Conservation (phyloP, 805 yeast genomes). For the Saccharomycopsis sp. region DNA sequence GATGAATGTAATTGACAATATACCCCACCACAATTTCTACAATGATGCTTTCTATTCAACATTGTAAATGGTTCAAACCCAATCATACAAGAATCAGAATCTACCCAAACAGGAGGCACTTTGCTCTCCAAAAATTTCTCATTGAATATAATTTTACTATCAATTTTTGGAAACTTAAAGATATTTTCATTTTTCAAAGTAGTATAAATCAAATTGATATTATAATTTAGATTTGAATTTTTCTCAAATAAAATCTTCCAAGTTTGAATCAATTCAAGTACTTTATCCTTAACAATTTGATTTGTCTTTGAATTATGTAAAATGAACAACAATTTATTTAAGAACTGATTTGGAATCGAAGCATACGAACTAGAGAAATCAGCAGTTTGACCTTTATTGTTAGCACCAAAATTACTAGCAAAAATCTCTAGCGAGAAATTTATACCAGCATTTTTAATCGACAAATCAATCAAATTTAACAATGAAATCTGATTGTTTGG, state of each 20-base stretch:
- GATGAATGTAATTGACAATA: conserved; percentile 83
- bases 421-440: conserved; percentile 77
- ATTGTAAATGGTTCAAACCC: conserved; percentile 77
- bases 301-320: conserved; percentile 34
- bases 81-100: conserved; percentile 91
- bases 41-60: conserved; percentile 89
- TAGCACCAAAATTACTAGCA: conserved; percentile 27
- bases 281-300: conserved; percentile 48
- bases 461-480: conserved; percentile 71
- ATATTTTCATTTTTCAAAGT: conserved; percentile 52
- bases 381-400: background rate
- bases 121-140: conserved; percentile 67
- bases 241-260: conserved; percentile 73
- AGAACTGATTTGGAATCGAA: conserved; percentile 14
- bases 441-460: conserved; percentile 88
- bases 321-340: conserved; percentile 25
- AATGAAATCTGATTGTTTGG: conserved; percentile 75
- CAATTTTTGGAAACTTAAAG: conserved; percentile 53
- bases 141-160: conserved; percentile 32
- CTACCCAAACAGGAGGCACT: conserved; percentile 97
- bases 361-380: conserved; percentile 11
- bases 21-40: conserved; percentile 96
- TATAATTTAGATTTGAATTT: conserved; percentile 58
- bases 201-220: conserved; percentile 47
- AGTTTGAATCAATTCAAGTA: conserved; percentile 60